These are phyloP conservation scores for Spathaspora girioi DNA, from an alignment of 805 yeast genomes.

Conservation along the genomic window DNA sequence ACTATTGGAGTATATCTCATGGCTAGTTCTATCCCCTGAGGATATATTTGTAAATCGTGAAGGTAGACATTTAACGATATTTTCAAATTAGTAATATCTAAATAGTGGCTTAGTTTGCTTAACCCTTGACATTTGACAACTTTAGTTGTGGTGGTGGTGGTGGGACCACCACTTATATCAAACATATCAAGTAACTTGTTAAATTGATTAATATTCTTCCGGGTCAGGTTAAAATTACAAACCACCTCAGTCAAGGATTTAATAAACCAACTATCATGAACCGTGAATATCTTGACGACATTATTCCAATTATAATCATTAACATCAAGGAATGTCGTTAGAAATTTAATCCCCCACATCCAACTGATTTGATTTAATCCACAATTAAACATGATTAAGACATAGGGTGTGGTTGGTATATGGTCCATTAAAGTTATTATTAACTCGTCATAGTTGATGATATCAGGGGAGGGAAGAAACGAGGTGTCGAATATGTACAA, in stretches of 20 bases:
- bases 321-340: conserved; percentile 51
- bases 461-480: conserved; percentile 62
- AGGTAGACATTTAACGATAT: conserved; percentile 73
- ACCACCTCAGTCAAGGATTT: conserved; percentile 72
- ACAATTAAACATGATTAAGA: conserved; percentile 74
- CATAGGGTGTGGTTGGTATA: conserved; percentile 63
- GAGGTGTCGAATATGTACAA: conserved; percentile 82
- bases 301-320: conserved; percentile 43
- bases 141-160: background rate
- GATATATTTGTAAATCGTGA: conserved; percentile 55
- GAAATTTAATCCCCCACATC: conserved; percentile 62
- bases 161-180: conserved; percentile 8
- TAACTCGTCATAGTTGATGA: conserved; percentile 43
- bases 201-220: conserved; percentile 23
- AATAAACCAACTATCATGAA: conserved; percentile 89
- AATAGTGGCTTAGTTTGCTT: conserved; percentile 50
- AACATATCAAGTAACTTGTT: conserved; percentile 25
- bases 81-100: conserved; percentile 75
- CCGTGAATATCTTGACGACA: conserved; percentile 64
- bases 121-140: conserved; percentile 46
- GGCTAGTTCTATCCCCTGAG: conserved; percentile 15
- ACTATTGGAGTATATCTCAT: conserved; percentile 18
- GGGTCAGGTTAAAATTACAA: conserved; percentile 50
- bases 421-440: conserved; percentile 52
- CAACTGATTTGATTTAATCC: conserved; percentile 68